Base-by-base conservation (phyloP, 73 alveolate genomes). In the Paramecium primaurelia region DNA sequence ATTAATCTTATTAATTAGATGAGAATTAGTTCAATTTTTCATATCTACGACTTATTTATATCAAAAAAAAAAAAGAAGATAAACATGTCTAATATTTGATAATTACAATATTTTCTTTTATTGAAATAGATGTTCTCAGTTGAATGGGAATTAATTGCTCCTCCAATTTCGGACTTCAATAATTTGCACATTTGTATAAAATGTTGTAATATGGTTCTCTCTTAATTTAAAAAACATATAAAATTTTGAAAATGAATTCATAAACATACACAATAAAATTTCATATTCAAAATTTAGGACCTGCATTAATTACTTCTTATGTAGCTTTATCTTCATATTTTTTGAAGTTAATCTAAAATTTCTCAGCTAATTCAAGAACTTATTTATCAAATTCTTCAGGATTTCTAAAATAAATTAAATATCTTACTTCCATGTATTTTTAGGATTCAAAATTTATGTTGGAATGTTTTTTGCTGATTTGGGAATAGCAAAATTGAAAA, bases 401-500 rank as follows among this genome's bases (percentile, higher is more conserved):
- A 49, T 89, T 83, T 44, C 91, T 80, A 80, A 12, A 80, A 37
- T 80, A 80, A 5, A 80, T 45, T 3, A 14, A n/a, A 30, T 25
- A 58, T 89, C 14, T 42, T 73, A 54, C 75, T 83, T 83, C 99
- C 99, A 97, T 54, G 97, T 93, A 92, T 96, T 89, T 77, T 77
- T 88, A 59, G 97, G 97, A 86, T 83, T 92, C 85, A 97, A 80
- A 92, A 97, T 93, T 42, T 95, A 77, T 86, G 95, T n/a, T 71
- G 96, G 98, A 59, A 97, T 97, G 30, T 98, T 98, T 30, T 96
- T 92, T 83, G 92, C 90, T 14, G 93, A 20, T 87, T 93, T 93
- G 2, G 99, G 99, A 69, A 97, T 99, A 59, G 92, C 47, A 51
- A 95, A 93, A 71, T 93, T 93, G 97, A 96, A 95, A 16, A 93